Conservation (phyloP, 2,329 filamentous ascomycete genomes). For the Nemania bipapillata region DNA sequence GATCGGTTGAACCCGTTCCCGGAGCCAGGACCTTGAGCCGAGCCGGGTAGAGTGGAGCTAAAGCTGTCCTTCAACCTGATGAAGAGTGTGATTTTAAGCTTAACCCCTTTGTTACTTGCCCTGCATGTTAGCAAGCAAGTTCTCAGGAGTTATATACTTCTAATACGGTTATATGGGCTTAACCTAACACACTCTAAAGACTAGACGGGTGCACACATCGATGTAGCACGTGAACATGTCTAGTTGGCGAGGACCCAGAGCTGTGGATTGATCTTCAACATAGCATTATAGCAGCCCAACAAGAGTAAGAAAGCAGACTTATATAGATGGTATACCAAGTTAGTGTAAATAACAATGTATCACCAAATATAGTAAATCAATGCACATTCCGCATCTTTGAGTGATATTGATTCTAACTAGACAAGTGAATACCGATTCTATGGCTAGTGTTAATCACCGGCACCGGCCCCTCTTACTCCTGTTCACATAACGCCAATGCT, state of each 20-base stretch:
- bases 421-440: constrained; percentile 33
- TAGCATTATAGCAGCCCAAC: background rate
- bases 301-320: background rate
- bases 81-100: background rate
- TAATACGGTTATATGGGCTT: background rate
- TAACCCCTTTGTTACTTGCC: background rate
- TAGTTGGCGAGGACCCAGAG: background rate
- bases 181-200: background rate
- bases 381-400: background rate
- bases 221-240: background rate
- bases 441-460: constrained; percentile 37
- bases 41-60: background rate
- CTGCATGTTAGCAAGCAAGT: background rate
- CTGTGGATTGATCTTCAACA: background rate
- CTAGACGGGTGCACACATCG: background rate
- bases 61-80: background rate
- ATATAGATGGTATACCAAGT: background rate
- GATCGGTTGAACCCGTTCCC: too few species aligned
- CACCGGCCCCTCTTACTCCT: constrained; percentile 19
- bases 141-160: background rate
- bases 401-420: background rate
- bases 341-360: constrained; percentile 23
- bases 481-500: constrained; percentile 41
- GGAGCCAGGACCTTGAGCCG: too few species aligned
- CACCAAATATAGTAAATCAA: constrained; percentile 17